Conservation (phyloP, 768 basidiomycete species). For the Agaricus blazei region DNA sequence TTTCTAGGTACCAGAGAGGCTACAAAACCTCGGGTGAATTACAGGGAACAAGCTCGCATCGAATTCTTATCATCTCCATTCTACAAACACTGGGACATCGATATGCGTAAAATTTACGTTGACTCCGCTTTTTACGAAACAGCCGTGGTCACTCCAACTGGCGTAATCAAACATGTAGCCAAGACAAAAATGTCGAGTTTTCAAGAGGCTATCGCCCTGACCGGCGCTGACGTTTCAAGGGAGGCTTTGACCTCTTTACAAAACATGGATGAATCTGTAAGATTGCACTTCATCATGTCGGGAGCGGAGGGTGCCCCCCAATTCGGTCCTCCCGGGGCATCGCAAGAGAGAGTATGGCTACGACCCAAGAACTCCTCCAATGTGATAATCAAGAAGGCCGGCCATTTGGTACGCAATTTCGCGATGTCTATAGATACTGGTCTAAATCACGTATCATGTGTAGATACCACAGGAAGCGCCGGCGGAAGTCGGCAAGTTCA, state of each 20-base stretch:
- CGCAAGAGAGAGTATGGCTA: conserved; percentile 37
- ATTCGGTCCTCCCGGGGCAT: conserved; percentile 32
- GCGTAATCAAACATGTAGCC: conserved; percentile 29
- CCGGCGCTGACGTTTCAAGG: conserved; percentile 35
- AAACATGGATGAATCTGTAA: conserved; percentile 42
- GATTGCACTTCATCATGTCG: conserved; percentile 52
- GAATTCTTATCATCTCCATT: conserved; percentile 51
- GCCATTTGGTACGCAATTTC: conserved; percentile 35
- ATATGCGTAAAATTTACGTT: conserved; percentile 55
- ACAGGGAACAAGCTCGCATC: conserved; percentile 55
- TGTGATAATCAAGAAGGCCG: conserved; percentile 30
- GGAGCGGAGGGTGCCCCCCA: conserved; percentile 29
- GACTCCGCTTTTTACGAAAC: conserved; percentile 45
- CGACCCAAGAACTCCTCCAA: conserved; percentile 37
- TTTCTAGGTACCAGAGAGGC: background rate
- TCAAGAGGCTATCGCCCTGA: conserved; percentile 60
- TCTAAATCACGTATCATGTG: background rate
- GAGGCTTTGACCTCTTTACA: conserved; percentile 36
- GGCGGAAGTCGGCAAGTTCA: conserved; percentile 17
- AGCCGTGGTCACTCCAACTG: conserved; percentile 15
- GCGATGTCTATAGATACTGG: background rate
- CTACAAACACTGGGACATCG: conserved; percentile 67
- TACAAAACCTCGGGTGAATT: background rate
- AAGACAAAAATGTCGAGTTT: conserved; percentile 61
- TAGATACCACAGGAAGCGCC: conserved; percentile 40